These are phyloP conservation scores for Chenopodium album DNA, from an alignment of 148 eudicot genomes.

Conservation along the genomic window DNA sequence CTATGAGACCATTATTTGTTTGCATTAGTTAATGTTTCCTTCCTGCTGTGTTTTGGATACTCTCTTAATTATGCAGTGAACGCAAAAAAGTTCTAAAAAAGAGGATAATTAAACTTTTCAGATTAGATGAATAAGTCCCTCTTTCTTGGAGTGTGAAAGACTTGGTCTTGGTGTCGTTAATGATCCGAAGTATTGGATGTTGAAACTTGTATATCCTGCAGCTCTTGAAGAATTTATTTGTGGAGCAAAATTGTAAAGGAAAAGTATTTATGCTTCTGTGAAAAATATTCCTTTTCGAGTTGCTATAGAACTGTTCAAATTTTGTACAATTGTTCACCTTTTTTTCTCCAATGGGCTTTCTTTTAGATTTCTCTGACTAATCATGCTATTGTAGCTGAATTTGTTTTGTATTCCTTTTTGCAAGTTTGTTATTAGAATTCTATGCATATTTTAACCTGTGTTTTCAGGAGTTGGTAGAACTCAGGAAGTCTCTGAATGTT, in stretches of 20 bases:
- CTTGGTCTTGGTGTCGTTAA: neutral
- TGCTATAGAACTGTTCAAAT: too few species aligned
- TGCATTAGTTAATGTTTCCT: too few species aligned
- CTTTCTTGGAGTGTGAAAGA: neutral
- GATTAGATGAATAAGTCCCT: too few species aligned
- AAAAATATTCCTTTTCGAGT: neutral
- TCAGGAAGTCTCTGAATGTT: slow-evolving; percentile 74
- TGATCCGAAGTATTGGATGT: neutral
- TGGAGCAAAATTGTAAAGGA: neutral
- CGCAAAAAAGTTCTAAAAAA: too few species aligned
- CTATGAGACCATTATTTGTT: too few species aligned
- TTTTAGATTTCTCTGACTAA: neutral
- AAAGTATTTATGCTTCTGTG: neutral
- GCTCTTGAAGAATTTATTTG: neutral
- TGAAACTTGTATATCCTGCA: neutral
- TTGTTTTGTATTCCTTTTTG: neutral
- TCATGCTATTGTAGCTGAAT: neutral
- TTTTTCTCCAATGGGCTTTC: neutral
- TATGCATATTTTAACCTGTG: slow-evolving; percentile 7
- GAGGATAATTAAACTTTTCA: too few species aligned
- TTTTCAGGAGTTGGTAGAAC: slow-evolving; percentile 75
- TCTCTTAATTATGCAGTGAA: too few species aligned
- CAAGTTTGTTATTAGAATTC: neutral
- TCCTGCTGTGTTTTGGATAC: too few species aligned
- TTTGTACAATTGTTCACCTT: neutral